Base-by-base conservation (phyloP, 768 basidiomycete genomes). In the Hygrophorus russula region DNA sequence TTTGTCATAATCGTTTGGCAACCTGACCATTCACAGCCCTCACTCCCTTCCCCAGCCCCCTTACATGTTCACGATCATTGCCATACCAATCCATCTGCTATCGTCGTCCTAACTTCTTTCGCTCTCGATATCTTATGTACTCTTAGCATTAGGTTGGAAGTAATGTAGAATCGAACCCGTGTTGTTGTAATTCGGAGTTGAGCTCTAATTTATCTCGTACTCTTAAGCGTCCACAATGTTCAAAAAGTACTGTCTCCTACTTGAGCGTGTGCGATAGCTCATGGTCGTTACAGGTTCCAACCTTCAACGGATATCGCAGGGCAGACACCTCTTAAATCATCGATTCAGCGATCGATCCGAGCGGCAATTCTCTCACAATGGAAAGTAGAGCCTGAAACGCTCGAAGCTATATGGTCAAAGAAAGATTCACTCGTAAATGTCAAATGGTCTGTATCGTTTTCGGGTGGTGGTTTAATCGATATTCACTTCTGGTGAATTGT, bases 331-430 rank as follows among this genome's bases (percentile, higher is more conserved):
- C 76, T 97, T 46, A 98, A 98, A 62, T 80, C 89, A 28, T 97
- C 93, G 18, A 82, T 90, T 5, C 94, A 98, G 59, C 74, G 96
- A 56, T 74, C 76, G 51, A 91, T 98, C 62, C 81, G 96, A 44
- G 66, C 80, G 17, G 71, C 69, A 36, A 67, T 96, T 27, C 69
- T 96, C 39, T 73, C 82, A 14, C 91, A 94, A 59, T 84, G 89
- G 74, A 85, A 79, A 53, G 74, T 88, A 40, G 77, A 80, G 49
- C 71, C 77, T 33, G 88, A 87, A 49, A 78, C 81, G 2, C 66
- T 98, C 24, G 96, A 99, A 57, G 75, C 75, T 53, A 75, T 99
- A 41, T 99, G 96, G 96, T 90, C 93, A 2, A 99, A 98, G 85
- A 99, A 98, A 71, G 94, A 97, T 69, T 73, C 82, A 2, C 69